These are phyloP conservation scores for Ceratopteris richardii DNA, from an alignment of 75 land plant genomes.

Conservation along the genomic window DNA sequence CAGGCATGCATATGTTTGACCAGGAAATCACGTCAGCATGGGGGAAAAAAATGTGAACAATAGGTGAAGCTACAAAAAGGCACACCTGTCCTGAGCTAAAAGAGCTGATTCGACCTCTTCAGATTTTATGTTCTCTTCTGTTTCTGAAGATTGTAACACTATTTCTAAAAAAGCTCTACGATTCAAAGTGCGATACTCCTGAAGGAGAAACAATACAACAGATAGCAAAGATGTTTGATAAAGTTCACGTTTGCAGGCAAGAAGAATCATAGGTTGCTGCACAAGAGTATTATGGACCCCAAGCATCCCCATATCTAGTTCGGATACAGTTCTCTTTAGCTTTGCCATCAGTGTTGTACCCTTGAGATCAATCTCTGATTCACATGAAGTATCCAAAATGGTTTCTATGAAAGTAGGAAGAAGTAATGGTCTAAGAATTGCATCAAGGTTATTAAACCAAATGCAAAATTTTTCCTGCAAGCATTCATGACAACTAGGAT, in stretches of 20 bases:
- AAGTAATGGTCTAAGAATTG: conserved; percentile 9
- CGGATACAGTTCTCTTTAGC: too few relatives aligned
- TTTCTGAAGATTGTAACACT: conserved; percentile 7
- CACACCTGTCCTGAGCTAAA: conserved; percentile 35
- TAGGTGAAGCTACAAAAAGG: background rate
- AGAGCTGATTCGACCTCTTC: conserved; percentile 42
- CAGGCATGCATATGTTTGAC: too few relatives aligned
- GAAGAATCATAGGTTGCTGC: conserved; percentile 28
- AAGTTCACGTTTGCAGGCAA: conserved; percentile 28
- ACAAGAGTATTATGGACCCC: conserved; percentile 16
- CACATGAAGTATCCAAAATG: background rate
- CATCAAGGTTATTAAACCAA: conserved; percentile 28
- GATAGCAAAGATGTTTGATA: conserved; percentile 32
- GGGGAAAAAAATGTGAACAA: background rate
- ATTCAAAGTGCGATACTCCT: conserved; percentile 28
- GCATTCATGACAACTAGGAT: conserved; percentile 20
- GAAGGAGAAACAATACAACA: conserved; percentile 25
- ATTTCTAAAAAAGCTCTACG: conserved; percentile 12
- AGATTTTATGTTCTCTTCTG: conserved; percentile 17
- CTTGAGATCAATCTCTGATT: background rate
- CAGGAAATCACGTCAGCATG: too few relatives aligned
- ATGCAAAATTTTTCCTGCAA: conserved; percentile 31
- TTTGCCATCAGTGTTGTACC: too few relatives aligned
- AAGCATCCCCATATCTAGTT: too few relatives aligned
- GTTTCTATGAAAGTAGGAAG: conserved; percentile 18